phyloP scores from a whole-genome alignment of 192 early-diverging fungal genomes.

The Pilaira anomala region DNA sequence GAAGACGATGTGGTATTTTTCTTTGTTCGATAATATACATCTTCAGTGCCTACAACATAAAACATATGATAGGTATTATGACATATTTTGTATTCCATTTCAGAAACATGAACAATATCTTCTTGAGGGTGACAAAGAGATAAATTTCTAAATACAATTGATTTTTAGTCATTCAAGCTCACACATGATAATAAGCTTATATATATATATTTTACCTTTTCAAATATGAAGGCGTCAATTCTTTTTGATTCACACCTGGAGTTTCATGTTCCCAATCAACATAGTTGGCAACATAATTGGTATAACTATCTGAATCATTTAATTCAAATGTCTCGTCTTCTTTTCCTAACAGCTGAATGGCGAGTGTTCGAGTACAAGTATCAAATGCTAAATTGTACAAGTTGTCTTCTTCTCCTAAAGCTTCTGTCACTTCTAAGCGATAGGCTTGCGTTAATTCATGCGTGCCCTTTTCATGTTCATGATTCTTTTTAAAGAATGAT shows the following conservation, averaged over 20 bases:
- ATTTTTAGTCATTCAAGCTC: background rate
- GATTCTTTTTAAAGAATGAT: conserved; percentile 61
- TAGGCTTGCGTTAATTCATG: conserved; percentile 23
- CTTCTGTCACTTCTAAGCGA: conserved; percentile 25
- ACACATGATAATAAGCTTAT: background rate
- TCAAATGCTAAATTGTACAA: conserved; percentile 35
- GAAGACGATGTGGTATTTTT: background rate
- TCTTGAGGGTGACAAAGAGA: background rate
- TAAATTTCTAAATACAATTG: conserved; percentile 1
- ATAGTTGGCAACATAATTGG: conserved; percentile 31
- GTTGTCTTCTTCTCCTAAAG: conserved; percentile 28
- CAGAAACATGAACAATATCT: conserved; percentile 64
- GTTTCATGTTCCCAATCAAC: conserved; percentile 30
- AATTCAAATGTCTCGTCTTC: conserved; percentile 19
- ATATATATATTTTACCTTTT: conserved; percentile 43
- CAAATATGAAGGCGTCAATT: conserved; percentile 16
- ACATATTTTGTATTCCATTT: conserved; percentile 94
- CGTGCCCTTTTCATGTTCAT: conserved; percentile 33
- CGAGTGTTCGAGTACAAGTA: conserved; percentile 15
- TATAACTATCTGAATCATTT: conserved; percentile 18
- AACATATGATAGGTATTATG: conserved; percentile 97
- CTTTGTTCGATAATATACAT: conserved; percentile 31
- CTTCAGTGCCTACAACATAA: conserved; percentile 30
- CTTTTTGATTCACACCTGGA: conserved; percentile 12
- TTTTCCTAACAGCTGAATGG: conserved; percentile 28